These are phyloP conservation scores for Diatrype stigma DNA, from an alignment of 2,329 filamentous ascomycete genomes.

Conservation along the genomic window DNA sequence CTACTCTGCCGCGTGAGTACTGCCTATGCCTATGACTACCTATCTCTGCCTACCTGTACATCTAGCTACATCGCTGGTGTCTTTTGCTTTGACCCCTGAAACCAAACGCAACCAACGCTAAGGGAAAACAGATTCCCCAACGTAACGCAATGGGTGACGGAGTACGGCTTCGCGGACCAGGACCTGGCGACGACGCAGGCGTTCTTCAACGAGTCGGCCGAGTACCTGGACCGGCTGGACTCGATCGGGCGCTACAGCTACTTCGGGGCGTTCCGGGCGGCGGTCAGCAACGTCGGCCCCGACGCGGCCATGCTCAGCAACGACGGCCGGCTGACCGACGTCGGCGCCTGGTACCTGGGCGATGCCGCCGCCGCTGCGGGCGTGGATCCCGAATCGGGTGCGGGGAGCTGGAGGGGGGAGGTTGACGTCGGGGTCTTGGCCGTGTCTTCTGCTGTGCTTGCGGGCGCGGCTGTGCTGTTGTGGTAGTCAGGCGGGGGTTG, in stretches of 20 bases:
- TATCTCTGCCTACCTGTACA: too few relatives aligned
- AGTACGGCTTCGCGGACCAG: conserved; percentile 62
- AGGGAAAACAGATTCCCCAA: conserved; percentile 60
- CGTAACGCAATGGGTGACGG: conserved; percentile 70
- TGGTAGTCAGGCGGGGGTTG: background rate
- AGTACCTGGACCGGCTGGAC: conserved; percentile 62
- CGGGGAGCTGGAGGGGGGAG: background rate
- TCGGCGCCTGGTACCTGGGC: conserved; percentile 76
- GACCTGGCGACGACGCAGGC: conserved; percentile 52
- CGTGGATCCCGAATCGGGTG: conserved; percentile 30
- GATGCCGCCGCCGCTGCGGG: conserved; percentile 40
- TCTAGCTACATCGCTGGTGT: too few relatives aligned
- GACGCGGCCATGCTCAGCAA: conserved; percentile 68
- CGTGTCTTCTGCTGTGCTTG: background rate
- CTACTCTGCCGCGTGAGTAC: conserved; percentile 42
- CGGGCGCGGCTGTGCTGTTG: background rate
- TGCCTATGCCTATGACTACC: too few relatives aligned
- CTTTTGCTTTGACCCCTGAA: too few relatives aligned
- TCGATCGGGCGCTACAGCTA: conserved; percentile 67
- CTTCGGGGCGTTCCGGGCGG: conserved; percentile 70
- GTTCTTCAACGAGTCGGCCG: conserved; percentile 64
- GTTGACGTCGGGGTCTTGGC: background rate
- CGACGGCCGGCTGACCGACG: conserved; percentile 66
- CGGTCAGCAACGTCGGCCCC: conserved; percentile 68
- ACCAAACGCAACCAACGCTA: too few relatives aligned